phyloP scores from a whole-genome alignment of 2,329 filamentous ascomycete species.

The Hysterium pulicare region DNA sequence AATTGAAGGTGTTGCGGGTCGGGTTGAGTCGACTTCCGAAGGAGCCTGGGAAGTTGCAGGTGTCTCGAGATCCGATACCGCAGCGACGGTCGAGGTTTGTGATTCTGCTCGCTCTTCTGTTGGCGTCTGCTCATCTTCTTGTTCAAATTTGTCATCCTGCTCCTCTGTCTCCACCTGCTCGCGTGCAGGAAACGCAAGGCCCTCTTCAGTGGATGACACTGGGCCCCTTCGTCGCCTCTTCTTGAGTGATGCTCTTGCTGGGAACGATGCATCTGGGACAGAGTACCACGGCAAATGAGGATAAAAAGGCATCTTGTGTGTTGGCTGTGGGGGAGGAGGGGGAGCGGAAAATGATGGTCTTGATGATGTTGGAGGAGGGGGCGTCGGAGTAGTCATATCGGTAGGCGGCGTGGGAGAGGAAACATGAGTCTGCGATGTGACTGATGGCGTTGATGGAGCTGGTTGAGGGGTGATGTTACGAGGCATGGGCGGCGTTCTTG shows the following conservation, averaged over 20 bases:
- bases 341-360: slow-evolving; percentile 16
- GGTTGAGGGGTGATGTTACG: slow-evolving; percentile 30
- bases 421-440: slow-evolving; percentile 30
- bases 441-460: slow-evolving; percentile 33
- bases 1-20: slow-evolving; percentile 56
- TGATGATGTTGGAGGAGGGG: slow-evolving; percentile 22
- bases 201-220: slow-evolving; percentile 36
- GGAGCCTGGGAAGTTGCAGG: slow-evolving; percentile 57
- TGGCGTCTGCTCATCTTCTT: slow-evolving; percentile 11
- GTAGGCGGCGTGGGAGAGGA: slow-evolving; percentile 32
- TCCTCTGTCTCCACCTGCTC: slow-evolving; percentile 28
- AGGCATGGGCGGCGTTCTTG: slow-evolving; percentile 31
- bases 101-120: slow-evolving; percentile 30
- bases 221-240: slow-evolving; percentile 44
- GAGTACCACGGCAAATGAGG: slow-evolving; percentile 60
- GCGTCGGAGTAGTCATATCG: slow-evolving; percentile 26
- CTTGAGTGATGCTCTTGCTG: slow-evolving; percentile 45
- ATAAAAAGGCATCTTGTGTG: slow-evolving; percentile 45
- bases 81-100: slow-evolving; percentile 43
- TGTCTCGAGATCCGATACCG: slow-evolving; percentile 51
- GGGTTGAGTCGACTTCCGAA: slow-evolving; percentile 55
- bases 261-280: slow-evolving; percentile 53
- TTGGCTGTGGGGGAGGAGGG: slow-evolving; percentile 17
- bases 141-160: slow-evolving; percentile 13
- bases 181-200: slow-evolving; percentile 52